Conservation (phyloP, 495 filamentous ascomycete species). For the Hypomontagnella submonticulosa region DNA sequence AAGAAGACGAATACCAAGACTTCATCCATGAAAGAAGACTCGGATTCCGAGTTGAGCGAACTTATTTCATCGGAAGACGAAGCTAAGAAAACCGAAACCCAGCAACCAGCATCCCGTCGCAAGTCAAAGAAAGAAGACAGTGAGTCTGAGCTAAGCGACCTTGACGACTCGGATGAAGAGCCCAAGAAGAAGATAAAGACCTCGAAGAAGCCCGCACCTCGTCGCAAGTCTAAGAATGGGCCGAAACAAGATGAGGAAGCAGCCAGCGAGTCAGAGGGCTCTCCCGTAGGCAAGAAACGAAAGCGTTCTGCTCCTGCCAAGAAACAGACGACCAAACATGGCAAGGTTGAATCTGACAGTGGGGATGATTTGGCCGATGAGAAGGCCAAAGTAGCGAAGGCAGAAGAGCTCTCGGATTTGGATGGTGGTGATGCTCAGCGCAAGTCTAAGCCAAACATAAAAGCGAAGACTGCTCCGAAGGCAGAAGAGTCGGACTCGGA, state of each 20-base stretch:
- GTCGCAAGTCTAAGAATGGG: slow-evolving; percentile 40
- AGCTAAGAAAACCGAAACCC: slow-evolving; percentile 31
- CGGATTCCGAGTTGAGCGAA: slow-evolving; percentile 47
- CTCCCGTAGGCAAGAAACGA: slow-evolving; percentile 41
- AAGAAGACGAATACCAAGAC: slow-evolving; percentile 37
- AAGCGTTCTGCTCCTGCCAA: slow-evolving; percentile 32
- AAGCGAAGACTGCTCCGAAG: slow-evolving; percentile 41
- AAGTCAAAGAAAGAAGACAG: slow-evolving; percentile 48
- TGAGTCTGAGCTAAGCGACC: slow-evolving; percentile 45
- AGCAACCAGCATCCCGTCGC: slow-evolving; percentile 23
- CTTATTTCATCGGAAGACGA: slow-evolving; percentile 41
- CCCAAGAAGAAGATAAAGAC: slow-evolving; percentile 48
- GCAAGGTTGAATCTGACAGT: slow-evolving; percentile 48
- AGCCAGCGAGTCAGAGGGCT: slow-evolving; percentile 31
- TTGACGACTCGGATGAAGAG: slow-evolving; percentile 47
- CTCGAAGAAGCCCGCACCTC: slow-evolving; percentile 39
- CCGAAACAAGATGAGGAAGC: slow-evolving; percentile 37
- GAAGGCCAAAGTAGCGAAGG: slow-evolving; percentile 45
- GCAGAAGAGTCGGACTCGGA: slow-evolving; percentile 36
- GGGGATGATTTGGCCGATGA: slow-evolving; percentile 50
- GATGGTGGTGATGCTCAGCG: slow-evolving; percentile 30
- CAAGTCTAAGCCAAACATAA: slow-evolving; percentile 35
- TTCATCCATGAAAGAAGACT: slow-evolving; percentile 38
- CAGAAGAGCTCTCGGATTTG: slow-evolving; percentile 35
- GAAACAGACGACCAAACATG: slow-evolving; percentile 44